Conservation (phyloP, 2,329 filamentous ascomycete genomes). For the Fusarium devonianum region DNA sequence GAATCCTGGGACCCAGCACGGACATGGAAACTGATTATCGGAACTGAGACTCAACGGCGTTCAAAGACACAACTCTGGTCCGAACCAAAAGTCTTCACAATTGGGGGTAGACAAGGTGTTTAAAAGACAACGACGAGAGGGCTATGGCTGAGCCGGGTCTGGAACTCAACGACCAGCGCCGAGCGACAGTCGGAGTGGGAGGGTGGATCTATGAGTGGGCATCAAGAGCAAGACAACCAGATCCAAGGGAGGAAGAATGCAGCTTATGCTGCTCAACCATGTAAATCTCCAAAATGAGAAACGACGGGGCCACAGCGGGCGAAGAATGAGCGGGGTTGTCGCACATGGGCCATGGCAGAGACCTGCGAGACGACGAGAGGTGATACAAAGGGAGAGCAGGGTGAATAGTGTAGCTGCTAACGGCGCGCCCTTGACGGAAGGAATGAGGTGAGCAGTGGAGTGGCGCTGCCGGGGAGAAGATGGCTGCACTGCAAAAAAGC, state of each 20-base stretch:
- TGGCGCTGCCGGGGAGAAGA: constrained; percentile 36
- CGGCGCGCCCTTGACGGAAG: constrained; percentile 32
- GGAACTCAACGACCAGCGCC: constrained; percentile 31
- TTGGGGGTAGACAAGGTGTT: neutral
- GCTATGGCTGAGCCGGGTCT: constrained; percentile 31
- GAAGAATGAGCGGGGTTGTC: constrained; percentile 32
- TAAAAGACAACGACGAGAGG: constrained; percentile 21
- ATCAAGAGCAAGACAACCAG: constrained; percentile 25
- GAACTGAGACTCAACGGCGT: constrained; percentile 9
- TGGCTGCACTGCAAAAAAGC: constrained; percentile 41
- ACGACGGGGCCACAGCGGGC: constrained; percentile 22
- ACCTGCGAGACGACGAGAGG: constrained; percentile 24
- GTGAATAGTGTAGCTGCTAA: constrained; percentile 37
- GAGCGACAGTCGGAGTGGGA: constrained; percentile 6
- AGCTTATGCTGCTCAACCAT: constrained; percentile 30
- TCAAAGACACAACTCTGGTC: constrained; percentile 22
- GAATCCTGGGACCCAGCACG: constrained; percentile 27
- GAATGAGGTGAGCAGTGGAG: constrained; percentile 38
- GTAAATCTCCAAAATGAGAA: constrained; percentile 24
- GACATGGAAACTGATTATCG: constrained; percentile 22
- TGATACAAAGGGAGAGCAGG: constrained; percentile 31
- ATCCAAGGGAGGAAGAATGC: constrained; percentile 31
- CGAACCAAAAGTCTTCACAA: constrained; percentile 17
- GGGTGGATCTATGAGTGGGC: constrained; percentile 28
- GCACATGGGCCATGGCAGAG: constrained; percentile 38